Percentiles rank a stretch among this genome's conserved stretches.
Evolutionary conservation across 1,139 yeast genomes (phyloP).

Genomic region (Pichia sp.): DNA sequence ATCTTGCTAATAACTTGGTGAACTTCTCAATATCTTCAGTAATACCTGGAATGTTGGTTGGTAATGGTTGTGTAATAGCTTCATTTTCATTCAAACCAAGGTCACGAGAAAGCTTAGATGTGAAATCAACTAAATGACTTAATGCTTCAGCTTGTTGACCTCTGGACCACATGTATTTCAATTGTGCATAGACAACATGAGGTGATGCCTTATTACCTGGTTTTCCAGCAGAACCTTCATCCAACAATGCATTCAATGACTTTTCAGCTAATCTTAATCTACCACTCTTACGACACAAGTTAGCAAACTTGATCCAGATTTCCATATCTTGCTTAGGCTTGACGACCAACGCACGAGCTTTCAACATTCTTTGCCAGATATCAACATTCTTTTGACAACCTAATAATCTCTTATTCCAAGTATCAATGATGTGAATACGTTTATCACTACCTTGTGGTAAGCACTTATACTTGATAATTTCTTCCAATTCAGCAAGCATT

Average conservation of each 20-base stretch:
- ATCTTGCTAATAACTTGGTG: slow-evolving; percentile 86
- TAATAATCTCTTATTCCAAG: slow-evolving; percentile 90
- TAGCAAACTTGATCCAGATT: slow-evolving; percentile 98
- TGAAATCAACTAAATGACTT: slow-evolving; percentile 81
- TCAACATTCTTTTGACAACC: slow-evolving; percentile 98
- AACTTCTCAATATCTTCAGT: slow-evolving; percentile 79
- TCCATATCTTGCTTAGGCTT: slow-evolving; percentile 97
- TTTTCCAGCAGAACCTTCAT: slow-evolving; percentile 42
- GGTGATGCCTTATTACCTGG: slow-evolving; percentile 78
- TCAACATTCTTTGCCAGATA: slow-evolving; percentile 96
- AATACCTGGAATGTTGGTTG: slow-evolving; percentile 70
- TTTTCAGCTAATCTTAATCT: slow-evolving; percentile 91
- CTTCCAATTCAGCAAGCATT: slow-evolving; percentile 96
- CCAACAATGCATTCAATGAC: slow-evolving; percentile 74
- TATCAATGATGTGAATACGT: slow-evolving; percentile 74
- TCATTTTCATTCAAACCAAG: slow-evolving; percentile 79
- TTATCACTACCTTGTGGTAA: slow-evolving; percentile 81
- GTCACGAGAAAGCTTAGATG: slow-evolving; percentile 87
- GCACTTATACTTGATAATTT: slow-evolving; percentile 84
- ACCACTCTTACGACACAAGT: slow-evolving; percentile 91
- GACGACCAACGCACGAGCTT: slow-evolving; percentile 89
- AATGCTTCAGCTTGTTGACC: slow-evolving; percentile 89
- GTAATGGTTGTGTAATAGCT: slow-evolving; percentile 84
- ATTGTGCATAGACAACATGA: slow-evolving; percentile 93
- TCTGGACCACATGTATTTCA: slow-evolving; percentile 96